Base-by-base conservation (phyloP, 2,329 filamentous ascomycete species). In the Sclerotinia trifoliorum region DNA sequence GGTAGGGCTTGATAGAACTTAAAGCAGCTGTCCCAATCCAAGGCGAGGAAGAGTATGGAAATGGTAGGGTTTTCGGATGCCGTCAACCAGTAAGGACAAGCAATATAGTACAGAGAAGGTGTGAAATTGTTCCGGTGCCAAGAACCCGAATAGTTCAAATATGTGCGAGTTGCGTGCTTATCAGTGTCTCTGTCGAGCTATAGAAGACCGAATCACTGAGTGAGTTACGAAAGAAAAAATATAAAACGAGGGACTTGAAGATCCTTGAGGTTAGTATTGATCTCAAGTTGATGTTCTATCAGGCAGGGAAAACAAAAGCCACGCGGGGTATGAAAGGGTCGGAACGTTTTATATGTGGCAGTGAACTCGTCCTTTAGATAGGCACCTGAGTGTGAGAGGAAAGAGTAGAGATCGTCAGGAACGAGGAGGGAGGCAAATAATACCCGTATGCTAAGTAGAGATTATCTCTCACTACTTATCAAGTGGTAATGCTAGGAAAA, bases 391-490 rank as follows among this genome's bases (percentile, higher is more conserved):
- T 29, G n/a, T n/a, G 32, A 49, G 65, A 66, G 32, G 65, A 66
- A 61, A 44, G 32, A 35, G 65, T 42, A 66, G 56, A 48, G 65
- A 67, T 67, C 65, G 56, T 63, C 57, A 67, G 65, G 65, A 63
- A 67, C 65, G 44, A 46, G 56, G 35, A 39, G 48, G 56, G 39
- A 24, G 65, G 65, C 44, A 62, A 44, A 46, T 51, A 62, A 15
- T 61, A n/a, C 17, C 56, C 46, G 29, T 29, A 5, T 32, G 42
- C 44, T 39, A 29, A 62, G 57, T 35, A 54, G 24, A 54, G 56
- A 29, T 29, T 32, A 24, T 44, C 44, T 32, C 65, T 66, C 44
- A 35, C 26, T 39, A 39, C 63, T 65, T 65, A 26, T 48, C 54
- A 19, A 39, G 26, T 48, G 29, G 26, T 35, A 35, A 39, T n/a